These are phyloP conservation scores for Microdochium bolleyi DNA, from an alignment of 2,329 filamentous ascomycete species.

Conservation along the genomic window DNA sequence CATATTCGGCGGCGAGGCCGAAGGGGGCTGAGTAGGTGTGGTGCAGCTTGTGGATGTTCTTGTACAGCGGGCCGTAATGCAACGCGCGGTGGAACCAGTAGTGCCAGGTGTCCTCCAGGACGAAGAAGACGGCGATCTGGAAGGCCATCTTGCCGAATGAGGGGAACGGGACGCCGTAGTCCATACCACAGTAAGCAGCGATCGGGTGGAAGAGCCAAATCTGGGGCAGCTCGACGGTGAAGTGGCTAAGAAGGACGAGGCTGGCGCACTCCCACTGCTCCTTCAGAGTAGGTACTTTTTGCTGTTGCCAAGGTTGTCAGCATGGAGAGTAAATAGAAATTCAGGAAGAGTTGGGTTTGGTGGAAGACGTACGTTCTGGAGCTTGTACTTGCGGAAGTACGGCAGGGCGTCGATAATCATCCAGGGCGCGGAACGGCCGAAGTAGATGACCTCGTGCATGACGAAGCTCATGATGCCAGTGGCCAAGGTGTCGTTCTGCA, in stretches of 20 bases:
- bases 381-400: slow-evolving; percentile 88
- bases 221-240: slow-evolving; percentile 95
- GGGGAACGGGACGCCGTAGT: slow-evolving; percentile 85
- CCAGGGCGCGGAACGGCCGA: slow-evolving; percentile 84
- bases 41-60: slow-evolving; percentile 96
- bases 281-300: slow-evolving; percentile 83
- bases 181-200: slow-evolving; percentile 85
- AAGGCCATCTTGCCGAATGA: slow-evolving; percentile 76
- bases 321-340: too few species aligned
- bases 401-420: slow-evolving; percentile 86
- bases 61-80: slow-evolving; percentile 94
- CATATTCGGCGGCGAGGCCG: slow-evolving; percentile 93
- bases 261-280: slow-evolving; percentile 94
- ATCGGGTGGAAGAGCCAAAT: slow-evolving; percentile 99
- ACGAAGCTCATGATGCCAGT: slow-evolving; percentile 96
- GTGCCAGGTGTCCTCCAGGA: slow-evolving; percentile 95
- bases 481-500: slow-evolving; percentile 94
- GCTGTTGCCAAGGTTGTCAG: slow-evolving; percentile 22
- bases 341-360: too few species aligned
- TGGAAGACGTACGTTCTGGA: slow-evolving; percentile 64
- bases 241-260: slow-evolving; percentile 89
- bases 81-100: slow-evolving; percentile 92
- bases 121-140: slow-evolving; percentile 90
- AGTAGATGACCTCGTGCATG: slow-evolving; percentile 93
- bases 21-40: slow-evolving; percentile 98